Evolutionary conservation across 2,329 filamentous ascomycete species (phyloP), one percentile per base, ranked within the genome.

Genomic region (Dactylonectria macrodidyma): DNA sequence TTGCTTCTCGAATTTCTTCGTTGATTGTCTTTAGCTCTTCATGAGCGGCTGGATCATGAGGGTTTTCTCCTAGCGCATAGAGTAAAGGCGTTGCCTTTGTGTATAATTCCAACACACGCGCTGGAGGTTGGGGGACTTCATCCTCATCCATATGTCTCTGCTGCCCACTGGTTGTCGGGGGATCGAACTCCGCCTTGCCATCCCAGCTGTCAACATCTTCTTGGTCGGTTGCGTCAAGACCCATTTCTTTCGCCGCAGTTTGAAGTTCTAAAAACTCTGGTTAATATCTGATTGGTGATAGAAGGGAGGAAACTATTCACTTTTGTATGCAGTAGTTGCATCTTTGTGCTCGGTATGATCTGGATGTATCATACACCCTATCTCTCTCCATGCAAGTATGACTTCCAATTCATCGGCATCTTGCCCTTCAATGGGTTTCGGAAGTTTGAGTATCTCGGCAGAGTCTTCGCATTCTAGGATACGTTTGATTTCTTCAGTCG

Each of bases 201-300:
- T 38, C 36, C 36, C 36, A 38, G 36, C 12, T 14, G 36, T 38
- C 36, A 38, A 38, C 12, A 38, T 38, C 36, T 4, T 10, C 36
- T 38, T 38, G 36, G 36, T 38, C 12, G 12, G 12, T 14, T 46
- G 14, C n/a, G 16, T 46, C 16, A 46, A 46, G 41, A 46, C 41
- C n/a, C 16, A 46, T 46, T 16, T 12, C 14, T 46, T 46, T 46
- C n/a, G n/a, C n/a, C 16, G n/a, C n/a, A n/a, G 41, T 46, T 46
- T 46, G 14, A 46, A 46, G 41, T 46, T 46, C 41, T 46, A 46
- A 46, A 46, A 16, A 46, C 16, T 14, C 16, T 46, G 16, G n/a
- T 46, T 46, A 46, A 46, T 46, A 46, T 46, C n/a, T 16, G 41
- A 46, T 46, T n/a, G 16, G 41, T 46, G n/a, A 46, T 46, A 46